These are phyloP conservation scores for Magnolia kwangsiensis DNA, from an alignment of 164 flowering plant genomes.

Conservation along the genomic window DNA sequence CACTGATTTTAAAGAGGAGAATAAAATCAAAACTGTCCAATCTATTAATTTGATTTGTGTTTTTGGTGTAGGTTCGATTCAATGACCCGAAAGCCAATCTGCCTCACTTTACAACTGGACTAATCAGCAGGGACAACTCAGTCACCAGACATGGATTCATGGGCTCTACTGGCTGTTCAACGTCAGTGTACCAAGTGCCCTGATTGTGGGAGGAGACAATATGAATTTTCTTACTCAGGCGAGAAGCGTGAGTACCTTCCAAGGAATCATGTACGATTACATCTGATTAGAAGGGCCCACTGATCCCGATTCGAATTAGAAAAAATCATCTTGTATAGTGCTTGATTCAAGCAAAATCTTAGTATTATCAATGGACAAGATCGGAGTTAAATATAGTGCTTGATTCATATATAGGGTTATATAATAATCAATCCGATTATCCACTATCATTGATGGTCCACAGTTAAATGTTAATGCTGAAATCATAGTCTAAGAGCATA, in stretches of 20 bases:
- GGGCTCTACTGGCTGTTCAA: slow-evolving; percentile 41
- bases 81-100: slow-evolving; percentile 22
- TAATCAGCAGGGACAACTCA: slow-evolving; percentile 67
- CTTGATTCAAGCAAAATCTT: not conserved
- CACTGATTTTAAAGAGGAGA: too few relatives aligned
- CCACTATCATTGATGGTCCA: too few relatives aligned
- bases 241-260: slow-evolving; percentile 31
- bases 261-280: slow-evolving; percentile 67
- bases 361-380: not conserved
- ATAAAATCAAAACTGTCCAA: not conserved
- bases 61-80: slow-evolving; percentile 12
- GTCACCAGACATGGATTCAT: slow-evolving; percentile 52
- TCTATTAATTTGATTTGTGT: not conserved
- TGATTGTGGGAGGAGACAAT: slow-evolving; percentile 49
- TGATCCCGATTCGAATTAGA: not conserved
- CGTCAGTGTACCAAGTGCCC: slow-evolving; percentile 28
- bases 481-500: too few relatives aligned
- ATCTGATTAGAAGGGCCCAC: slow-evolving; percentile 57
- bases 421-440: too few relatives aligned
- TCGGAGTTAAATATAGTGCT: too few relatives aligned
- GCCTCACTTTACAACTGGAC: slow-evolving; percentile 39
- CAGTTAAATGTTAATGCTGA: too few relatives aligned
- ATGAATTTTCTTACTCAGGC: slow-evolving; percentile 56
- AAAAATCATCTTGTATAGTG: not conserved
- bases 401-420: not conserved